A percentile compares a stretch with the other conserved stretches of the same genome.
These are phyloP conservation scores for Yamadazyma trypodendri DNA, from an alignment of 1,139 yeast species.

Conservation along the genomic window DNA sequence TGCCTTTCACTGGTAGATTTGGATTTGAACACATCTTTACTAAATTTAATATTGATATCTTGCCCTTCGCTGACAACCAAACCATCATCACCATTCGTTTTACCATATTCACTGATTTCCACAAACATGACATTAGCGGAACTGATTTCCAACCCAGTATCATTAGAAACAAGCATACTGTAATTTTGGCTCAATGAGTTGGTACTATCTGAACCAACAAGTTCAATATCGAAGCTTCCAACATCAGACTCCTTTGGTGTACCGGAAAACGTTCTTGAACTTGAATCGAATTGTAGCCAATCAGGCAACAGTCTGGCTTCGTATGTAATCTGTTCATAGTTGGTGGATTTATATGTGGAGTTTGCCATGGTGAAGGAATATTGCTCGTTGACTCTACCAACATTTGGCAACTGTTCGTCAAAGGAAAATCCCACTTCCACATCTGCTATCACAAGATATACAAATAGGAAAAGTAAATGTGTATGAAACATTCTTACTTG, in stretches of 20 bases:
- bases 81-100: constrained; percentile 72
- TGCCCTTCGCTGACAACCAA: constrained; percentile 72
- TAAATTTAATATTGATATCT: constrained; percentile 61
- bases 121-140: constrained; percentile 41
- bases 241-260: constrained; percentile 52
- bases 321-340: constrained; percentile 49
- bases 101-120: constrained; percentile 56
- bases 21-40: constrained; percentile 52
- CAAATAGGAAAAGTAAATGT: constrained; percentile 10
- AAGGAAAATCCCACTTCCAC: constrained; percentile 74
- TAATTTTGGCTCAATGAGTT: constrained; percentile 50
- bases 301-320: constrained; percentile 59
- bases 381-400: constrained; percentile 66
- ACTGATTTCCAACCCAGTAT: constrained; percentile 49
- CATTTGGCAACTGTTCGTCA: constrained; percentile 79
- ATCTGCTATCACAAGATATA: constrained; percentile 16
- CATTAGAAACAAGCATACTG: constrained; percentile 57
- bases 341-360: constrained; percentile 63
- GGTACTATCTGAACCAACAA: constrained; percentile 65
- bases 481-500: constrained; percentile 5
- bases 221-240: constrained; percentile 44
- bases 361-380: constrained; percentile 71
- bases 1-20: constrained; percentile 42
- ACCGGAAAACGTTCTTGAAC: constrained; percentile 65
- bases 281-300: constrained; percentile 75